Percentiles rank a stretch among this genome's conserved stretches.
phyloP scores from a whole-genome alignment of 108 stramenopile genomes.

The Bacterosira constricta region DNA sequence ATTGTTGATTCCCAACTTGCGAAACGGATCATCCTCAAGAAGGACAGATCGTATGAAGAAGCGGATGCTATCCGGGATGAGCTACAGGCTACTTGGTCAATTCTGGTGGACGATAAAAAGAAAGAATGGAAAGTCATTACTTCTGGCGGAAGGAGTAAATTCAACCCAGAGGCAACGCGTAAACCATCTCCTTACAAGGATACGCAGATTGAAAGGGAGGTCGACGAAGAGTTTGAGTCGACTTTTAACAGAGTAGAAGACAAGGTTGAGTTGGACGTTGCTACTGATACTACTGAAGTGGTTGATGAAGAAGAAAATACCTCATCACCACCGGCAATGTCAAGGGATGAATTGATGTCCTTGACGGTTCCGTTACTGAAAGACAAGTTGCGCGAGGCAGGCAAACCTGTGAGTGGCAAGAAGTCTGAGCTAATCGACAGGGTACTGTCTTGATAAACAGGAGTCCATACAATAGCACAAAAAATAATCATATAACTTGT shows the following conservation, averaged over 20 bases:
- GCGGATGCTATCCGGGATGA: conserved; percentile 42
- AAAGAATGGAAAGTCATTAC: conserved; percentile 35
- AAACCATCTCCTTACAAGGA: too few species aligned
- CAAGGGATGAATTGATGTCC: conserved; percentile 1
- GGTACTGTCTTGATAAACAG: too few species aligned
- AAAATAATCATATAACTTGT: too few species aligned
- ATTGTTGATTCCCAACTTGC: conserved; percentile 9
- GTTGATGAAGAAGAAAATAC: too few species aligned
- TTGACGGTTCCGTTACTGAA: conserved; percentile 62
- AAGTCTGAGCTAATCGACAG: conserved; percentile 72
- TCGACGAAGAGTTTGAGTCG: not conserved
- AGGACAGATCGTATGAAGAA: conserved; percentile 21
- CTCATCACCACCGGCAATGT: too few species aligned
- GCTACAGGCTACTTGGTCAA: conserved; percentile 10
- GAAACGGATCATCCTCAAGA: conserved; percentile 17
- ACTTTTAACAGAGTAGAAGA: too few species aligned
- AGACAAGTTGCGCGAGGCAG: conserved; percentile 57
- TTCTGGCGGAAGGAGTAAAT: conserved; percentile 32
- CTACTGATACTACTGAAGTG: too few species aligned
- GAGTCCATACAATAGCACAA: too few species aligned
- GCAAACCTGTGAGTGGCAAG: conserved; percentile 64
- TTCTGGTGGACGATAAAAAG: conserved; percentile 36
- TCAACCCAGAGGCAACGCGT: too few species aligned
- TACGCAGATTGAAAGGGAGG: conserved; percentile 20
- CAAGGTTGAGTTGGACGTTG: conserved; percentile 5